Base-by-base conservation (phyloP, 495 filamentous ascomycete genomes). In the Penicillium silybi region DNA sequence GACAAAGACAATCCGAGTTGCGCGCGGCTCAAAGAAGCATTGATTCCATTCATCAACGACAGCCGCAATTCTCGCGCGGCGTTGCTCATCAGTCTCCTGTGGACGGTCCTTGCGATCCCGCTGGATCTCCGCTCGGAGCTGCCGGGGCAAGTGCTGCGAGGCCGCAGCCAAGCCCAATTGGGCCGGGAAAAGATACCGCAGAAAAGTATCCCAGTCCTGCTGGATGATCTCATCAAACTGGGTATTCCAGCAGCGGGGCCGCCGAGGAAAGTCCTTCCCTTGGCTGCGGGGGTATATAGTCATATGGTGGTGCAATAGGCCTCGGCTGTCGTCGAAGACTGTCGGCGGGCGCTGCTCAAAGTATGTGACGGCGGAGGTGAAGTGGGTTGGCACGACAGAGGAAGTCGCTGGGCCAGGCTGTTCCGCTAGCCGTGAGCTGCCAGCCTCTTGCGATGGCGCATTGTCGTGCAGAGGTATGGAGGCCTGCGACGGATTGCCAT, bases 11-110 rank as follows among this genome's bases (percentile, higher is more conserved):
- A 80, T 66, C 2, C 64, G 59, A 22, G 68, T 60, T 19, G 59
- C 67, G 40, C 78, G 73, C 15, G 65, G 70, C 3, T 66, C 67
- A 38, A 81, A 81, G 41, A 81, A 81, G 29, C 66, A 70, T 43
- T 73, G 68, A 46, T 81, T 81, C 78, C 78, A 81, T 57, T 80
- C 77, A 10, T 62, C 64, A 20, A 79, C 64, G 5, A 77, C 72
- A 7, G 71, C 69, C 26, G 70, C 43, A 26, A 80, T 72, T 11
- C 72, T 68, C 9, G 59, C 54, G 37, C 57, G 64, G 7, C 75
- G 69, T 53, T 76, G 59, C 22, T 73, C 70, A 43, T 75, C 68
- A 0, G 71, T 68, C 51, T 78, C 74, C 46, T 72, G 67, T 6
- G 69, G 66, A 10, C 69, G 57, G 48, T 73, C 73, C 46, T 77